Base-by-base conservation (phyloP, 345 rosid species). In the Aethionema arabicum region DNA sequence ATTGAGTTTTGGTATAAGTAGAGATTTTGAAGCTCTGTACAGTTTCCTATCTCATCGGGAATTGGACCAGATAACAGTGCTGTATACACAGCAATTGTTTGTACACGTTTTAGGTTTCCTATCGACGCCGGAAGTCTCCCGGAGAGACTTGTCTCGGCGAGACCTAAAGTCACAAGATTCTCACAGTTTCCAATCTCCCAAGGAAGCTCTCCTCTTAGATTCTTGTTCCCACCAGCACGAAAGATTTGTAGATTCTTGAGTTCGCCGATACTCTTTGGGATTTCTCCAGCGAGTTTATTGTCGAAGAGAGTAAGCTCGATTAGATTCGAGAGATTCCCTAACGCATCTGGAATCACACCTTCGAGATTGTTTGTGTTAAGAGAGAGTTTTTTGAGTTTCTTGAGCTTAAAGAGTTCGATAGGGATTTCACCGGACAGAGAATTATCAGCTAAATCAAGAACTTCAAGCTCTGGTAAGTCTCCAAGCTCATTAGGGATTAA, bases 81-180 rank as follows among this genome's bases (percentile, higher is more conserved):
- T 5, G 99, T 83, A 62, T 93, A 93, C 33, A 90, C 30, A 50
- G 96, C 95, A 52, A 93, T 64, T 11, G 95, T 93, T 68, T 90
- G 90, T 59, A 90, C 73, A 13, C 70, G 77, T 63, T 78, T 84
- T 67, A 93, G 78, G 81, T 57, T 80, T 36, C 97, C 90, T 27
- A 93, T 76, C 6, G 96, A 76, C 11, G 85, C 70, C 33, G 97
- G 96, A 7, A 87, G 80, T 35, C 51, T 77, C 8, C 99, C 97
- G 21, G 96, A 90, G 74, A 93, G 82, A 79, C 99, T 75, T 40
- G 99, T 93, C 36, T 90, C 99, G 0, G 99, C 95, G 5, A 93
- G 85, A 66, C 99, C 99, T 70, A 93, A 70, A 51, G 85, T 77
- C 11, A 85, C 83, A 78, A 93, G 79, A 66, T 67, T 78, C 68